A percentile compares a stretch with the other conserved stretches of the same genome.
phyloP scores from a whole-genome alignment of 2,329 filamentous ascomycete species.

The Trichoderma asperellum region DNA sequence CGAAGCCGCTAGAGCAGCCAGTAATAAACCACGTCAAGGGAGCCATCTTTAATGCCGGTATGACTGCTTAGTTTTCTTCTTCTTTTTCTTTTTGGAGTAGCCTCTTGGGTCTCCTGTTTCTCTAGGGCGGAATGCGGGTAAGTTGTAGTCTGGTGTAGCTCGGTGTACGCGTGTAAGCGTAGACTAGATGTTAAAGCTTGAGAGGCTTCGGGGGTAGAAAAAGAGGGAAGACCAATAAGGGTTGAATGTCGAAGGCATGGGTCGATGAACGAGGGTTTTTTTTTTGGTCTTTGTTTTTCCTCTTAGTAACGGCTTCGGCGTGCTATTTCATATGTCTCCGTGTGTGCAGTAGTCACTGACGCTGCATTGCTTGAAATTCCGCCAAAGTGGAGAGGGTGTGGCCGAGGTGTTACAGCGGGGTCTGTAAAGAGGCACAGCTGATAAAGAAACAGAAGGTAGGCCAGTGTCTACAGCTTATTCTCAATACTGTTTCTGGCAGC shows the following conservation, averaged over 20 bases:
- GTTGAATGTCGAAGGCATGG: not conserved
- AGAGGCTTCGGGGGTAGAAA: not conserved
- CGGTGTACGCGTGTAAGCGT: slow-evolving; percentile 2
- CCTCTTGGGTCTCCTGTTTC: not conserved
- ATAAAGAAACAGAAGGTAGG: not conserved
- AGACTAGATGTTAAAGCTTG: not conserved
- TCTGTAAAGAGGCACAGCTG: not conserved
- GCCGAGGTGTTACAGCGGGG: not conserved
- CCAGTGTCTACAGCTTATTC: not conserved
- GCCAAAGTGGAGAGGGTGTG: not conserved
- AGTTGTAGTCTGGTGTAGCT: not conserved
- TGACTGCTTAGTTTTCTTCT: not conserved
- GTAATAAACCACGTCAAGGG: slow-evolving; percentile 46
- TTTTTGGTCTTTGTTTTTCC: slow-evolving; percentile 16
- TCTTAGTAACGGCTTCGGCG: not conserved
- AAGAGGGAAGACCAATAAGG: not conserved
- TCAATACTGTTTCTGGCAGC: not conserved
- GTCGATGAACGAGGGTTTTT: not conserved
- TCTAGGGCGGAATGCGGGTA: not conserved
- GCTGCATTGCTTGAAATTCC: not conserved
- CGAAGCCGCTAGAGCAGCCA: slow-evolving; percentile 50
- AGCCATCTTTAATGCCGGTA: not conserved
- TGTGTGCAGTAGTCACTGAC: not conserved
- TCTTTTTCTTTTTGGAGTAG: not conserved
- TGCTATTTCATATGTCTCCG: not conserved